Percentiles rank a stretch among this genome's conserved stretches.
phyloP scores from a whole-genome alignment of 2,329 filamentous ascomycete species.

The Talaromyces albobiverticillius region DNA sequence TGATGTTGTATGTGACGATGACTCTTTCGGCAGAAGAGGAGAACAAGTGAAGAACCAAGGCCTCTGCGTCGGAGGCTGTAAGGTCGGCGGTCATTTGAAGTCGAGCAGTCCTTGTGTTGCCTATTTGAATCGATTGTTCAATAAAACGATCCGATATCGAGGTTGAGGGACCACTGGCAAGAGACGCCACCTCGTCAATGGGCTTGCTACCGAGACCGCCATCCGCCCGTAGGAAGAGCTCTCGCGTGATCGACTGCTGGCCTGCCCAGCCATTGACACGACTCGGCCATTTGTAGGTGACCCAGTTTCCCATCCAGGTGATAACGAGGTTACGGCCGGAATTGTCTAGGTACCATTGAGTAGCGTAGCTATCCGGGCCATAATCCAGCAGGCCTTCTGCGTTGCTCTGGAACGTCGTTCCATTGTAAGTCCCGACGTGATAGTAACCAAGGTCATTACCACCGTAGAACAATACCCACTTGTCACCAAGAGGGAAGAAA shows the following conservation, averaged over 20 bases:
- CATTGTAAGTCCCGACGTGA: neutral
- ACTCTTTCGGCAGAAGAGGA: neutral
- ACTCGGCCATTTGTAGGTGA: neutral
- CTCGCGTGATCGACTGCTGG: neutral
- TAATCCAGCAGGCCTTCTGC: neutral
- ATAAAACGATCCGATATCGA: neutral
- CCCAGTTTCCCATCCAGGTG: neutral
- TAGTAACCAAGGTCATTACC: neutral
- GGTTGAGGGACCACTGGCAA: neutral
- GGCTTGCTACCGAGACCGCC: neutral
- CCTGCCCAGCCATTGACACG: neutral
- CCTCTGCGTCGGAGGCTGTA: neutral
- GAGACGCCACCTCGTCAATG: neutral
- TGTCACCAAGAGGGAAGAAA: conserved; percentile 18
- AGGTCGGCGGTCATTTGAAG: neutral
- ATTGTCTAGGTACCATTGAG: neutral
- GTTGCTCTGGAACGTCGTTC: neutral
- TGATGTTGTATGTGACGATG: neutral
- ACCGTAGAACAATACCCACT: neutral
- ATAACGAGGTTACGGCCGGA: neutral
- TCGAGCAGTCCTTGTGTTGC: neutral
- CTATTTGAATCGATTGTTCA: neutral
- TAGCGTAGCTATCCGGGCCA: neutral
- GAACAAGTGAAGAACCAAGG: neutral
- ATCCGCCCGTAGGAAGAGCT: neutral